phyloP scores from a whole-genome alignment of 2,329 filamentous ascomycete species.

The Chrysosporium queenslandicum region DNA sequence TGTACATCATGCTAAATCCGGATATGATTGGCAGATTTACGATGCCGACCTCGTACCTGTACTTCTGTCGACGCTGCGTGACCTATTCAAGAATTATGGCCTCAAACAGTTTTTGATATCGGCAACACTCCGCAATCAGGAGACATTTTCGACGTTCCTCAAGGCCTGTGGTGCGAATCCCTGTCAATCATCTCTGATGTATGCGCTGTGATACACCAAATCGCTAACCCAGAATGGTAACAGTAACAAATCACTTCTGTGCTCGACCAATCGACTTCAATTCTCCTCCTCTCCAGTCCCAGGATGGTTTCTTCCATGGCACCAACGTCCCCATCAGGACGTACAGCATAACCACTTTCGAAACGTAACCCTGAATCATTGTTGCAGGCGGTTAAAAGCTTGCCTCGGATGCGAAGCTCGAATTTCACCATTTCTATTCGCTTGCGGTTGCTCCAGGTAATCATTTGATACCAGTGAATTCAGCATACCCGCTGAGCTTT shows the following conservation, averaged over 20 bases:
- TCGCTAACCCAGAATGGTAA: conserved; percentile 11
- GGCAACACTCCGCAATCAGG: conserved; percentile 51
- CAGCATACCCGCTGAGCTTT: background rate
- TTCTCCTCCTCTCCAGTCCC: conserved; percentile 35
- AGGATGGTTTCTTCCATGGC: conserved; percentile 42
- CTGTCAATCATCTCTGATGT: background rate
- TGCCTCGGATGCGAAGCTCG: background rate
- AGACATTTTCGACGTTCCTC: conserved; percentile 52
- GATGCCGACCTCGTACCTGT: conserved; percentile 49
- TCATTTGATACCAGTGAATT: background rate
- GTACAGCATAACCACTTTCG: conserved; percentile 24
- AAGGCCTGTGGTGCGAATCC: conserved; percentile 46
- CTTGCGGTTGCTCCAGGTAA: background rate
- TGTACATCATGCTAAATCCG: conserved; percentile 5
- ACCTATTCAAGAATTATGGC: conserved; percentile 47
- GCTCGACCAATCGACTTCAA: conserved; percentile 34
- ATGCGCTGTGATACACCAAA: background rate
- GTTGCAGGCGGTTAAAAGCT: background rate
- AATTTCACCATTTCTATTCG: background rate
- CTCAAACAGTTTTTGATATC: conserved; percentile 48
- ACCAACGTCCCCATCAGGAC: conserved; percentile 32
- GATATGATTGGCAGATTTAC: conserved; percentile 44
- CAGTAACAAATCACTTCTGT: conserved; percentile 29
- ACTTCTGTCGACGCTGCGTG: conserved; percentile 46
- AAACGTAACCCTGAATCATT: background rate